Base-by-base conservation (phyloP, 768 basidiomycete species). In the Boletus sensibilis region DNA sequence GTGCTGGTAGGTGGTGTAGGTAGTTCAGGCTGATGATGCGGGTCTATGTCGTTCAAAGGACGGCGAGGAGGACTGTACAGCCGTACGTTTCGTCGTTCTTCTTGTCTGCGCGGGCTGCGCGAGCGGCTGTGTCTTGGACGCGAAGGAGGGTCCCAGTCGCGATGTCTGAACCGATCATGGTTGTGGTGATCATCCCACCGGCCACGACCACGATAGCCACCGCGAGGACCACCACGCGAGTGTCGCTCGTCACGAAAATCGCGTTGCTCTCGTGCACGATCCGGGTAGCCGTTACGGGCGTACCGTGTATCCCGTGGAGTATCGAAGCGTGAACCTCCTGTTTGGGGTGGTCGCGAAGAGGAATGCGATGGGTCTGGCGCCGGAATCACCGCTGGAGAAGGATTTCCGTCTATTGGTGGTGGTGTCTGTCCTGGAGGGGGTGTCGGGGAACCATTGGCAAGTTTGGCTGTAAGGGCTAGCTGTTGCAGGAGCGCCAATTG, bases 401-500 rank as follows among this genome's bases (percentile, higher is more conserved):
- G 27, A n/a, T 52, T 56, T 16, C 6, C 10, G 6, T 53, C 56
- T 34, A 63, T 69, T 60, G 68, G 69, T 61, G 67, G 56, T 60
- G 69, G 61, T 49, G 68, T 69, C 55, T 61, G 55, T 59, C 58
- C 59, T 60, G 68, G 27, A 54, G 68, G 60, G 20, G 63, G 60
- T 2, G 64, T 60, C 25, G 53, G 50, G 7, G 62, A 74, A 53
- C 58, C 72, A 55, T 70, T 77, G 62, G 64, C 70, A 39, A 70
- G 68, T 57, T 74, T 78, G 40, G 86, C 82, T 64, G 82, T 81
- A 64, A 85, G 83, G 51, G 88, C 79, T 68, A 92, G 79, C 68
- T 90, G 90, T 67, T 91, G 89, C 64, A 94, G 75, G 61, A 90
- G 75, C 46, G 87, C 84, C 53, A 92, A 74, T 68, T 88, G 87